phyloP scores from a whole-genome alignment of 495 filamentous ascomycete species.

The Penicillium coprophilum region DNA sequence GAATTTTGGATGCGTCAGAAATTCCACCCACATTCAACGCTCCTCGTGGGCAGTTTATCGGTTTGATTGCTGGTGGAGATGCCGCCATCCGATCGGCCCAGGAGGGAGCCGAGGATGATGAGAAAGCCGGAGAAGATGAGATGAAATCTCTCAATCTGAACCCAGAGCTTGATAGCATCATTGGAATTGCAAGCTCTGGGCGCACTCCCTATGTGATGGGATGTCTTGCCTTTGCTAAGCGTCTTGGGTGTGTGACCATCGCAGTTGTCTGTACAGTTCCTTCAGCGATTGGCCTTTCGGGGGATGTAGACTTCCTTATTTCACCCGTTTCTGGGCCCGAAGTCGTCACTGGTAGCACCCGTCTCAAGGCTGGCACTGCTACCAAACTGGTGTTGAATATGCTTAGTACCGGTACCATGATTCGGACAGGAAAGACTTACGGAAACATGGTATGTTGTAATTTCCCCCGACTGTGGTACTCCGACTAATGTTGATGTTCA shows the following conservation, averaged over 20 bases:
- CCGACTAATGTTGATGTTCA: slow-evolving; percentile 1
- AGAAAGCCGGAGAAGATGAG: slow-evolving; percentile 25
- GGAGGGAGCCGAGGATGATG: slow-evolving; percentile 42
- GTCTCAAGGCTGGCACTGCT: slow-evolving; percentile 41
- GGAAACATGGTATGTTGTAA: slow-evolving; percentile 36
- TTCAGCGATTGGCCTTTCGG: slow-evolving; percentile 29
- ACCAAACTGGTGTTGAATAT: slow-evolving; percentile 44
- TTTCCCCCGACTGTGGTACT: background rate
- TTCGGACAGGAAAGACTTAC: slow-evolving; percentile 40
- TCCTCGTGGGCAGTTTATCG: slow-evolving; percentile 36
- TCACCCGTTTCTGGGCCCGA: slow-evolving; percentile 37
- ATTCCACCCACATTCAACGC: slow-evolving; percentile 42
- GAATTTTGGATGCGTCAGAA: slow-evolving; percentile 43
- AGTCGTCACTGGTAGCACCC: slow-evolving; percentile 42
- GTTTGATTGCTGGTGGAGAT: slow-evolving; percentile 41
- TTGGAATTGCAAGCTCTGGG: slow-evolving; percentile 44
- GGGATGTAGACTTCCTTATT: slow-evolving; percentile 34
- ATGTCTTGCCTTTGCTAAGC: slow-evolving; percentile 34
- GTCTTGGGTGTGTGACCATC: slow-evolving; percentile 34
- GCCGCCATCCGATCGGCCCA: slow-evolving; percentile 39
- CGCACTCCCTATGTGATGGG: slow-evolving; percentile 43
- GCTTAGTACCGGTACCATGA: slow-evolving; percentile 43
- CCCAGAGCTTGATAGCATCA: slow-evolving; percentile 34
- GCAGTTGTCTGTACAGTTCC: slow-evolving; percentile 37
- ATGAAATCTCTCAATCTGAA: slow-evolving; percentile 28